These are phyloP conservation scores for Cladophialophora exuberans DNA, from an alignment of 2,329 filamentous ascomycete genomes.

Conservation along the genomic window DNA sequence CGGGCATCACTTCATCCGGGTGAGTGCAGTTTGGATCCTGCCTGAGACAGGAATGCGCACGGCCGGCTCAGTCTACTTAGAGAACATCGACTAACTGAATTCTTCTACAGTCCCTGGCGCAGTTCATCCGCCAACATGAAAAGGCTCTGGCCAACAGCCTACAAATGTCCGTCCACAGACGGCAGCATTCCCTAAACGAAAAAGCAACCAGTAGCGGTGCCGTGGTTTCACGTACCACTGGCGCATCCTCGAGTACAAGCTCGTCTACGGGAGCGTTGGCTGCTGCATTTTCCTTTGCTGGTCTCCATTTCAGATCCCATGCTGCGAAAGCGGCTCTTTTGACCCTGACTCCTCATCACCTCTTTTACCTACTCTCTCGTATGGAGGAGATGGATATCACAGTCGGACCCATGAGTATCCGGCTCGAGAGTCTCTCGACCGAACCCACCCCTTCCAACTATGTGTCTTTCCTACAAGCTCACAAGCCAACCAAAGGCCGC, in stretches of 20 bases:
- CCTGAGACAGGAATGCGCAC: slow-evolving; percentile 3
- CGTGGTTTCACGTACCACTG: slow-evolving; percentile 62
- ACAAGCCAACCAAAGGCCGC: slow-evolving; percentile 78
- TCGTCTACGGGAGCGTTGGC: slow-evolving; percentile 74
- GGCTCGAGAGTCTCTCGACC: slow-evolving; percentile 90
- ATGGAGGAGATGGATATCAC: slow-evolving; percentile 91
- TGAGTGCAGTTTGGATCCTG: slow-evolving; percentile 32
- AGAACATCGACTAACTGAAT: slow-evolving; percentile 10
- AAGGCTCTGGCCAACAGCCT: slow-evolving; percentile 95
- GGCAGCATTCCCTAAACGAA: slow-evolving; percentile 69
- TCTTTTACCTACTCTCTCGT: slow-evolving; percentile 93
- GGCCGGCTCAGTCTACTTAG: neutral
- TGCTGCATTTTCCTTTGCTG: slow-evolving; percentile 82
- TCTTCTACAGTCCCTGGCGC: slow-evolving; percentile 76
- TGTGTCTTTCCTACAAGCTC: slow-evolving; percentile 78
- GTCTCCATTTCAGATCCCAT: slow-evolving; percentile 81
- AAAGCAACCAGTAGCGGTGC: slow-evolving; percentile 58
- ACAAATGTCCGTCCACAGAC: slow-evolving; percentile 66
- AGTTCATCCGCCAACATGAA: slow-evolving; percentile 95
- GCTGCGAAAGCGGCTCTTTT: slow-evolving; percentile 87
- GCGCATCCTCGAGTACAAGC: slow-evolving; percentile 55
- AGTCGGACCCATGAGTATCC: slow-evolving; percentile 94
- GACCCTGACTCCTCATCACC: slow-evolving; percentile 90
- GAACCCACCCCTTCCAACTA: slow-evolving; percentile 86
- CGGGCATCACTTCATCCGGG: slow-evolving; percentile 55